Conservation (phyloP, 176 grass and related monocot species). For the Elaeis guineensis region DNA sequence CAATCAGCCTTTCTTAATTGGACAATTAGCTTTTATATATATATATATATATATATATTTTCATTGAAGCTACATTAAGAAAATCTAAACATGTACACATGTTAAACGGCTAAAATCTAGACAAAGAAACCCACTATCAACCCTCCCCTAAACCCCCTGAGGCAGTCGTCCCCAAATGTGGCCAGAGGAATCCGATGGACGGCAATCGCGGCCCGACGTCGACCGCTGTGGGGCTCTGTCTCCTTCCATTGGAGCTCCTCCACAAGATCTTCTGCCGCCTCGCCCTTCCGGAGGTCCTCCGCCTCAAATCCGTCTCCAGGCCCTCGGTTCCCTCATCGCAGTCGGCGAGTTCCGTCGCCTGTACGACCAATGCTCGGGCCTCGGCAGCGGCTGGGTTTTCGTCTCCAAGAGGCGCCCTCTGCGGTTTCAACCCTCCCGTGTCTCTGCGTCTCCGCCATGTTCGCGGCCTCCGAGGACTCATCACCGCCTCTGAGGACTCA, state of each 20-base stretch:
- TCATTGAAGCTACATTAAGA: too few species aligned
- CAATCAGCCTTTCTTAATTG: too few species aligned
- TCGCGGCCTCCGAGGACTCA: too few species aligned
- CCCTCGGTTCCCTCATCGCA: constrained; percentile 56
- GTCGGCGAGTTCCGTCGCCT: constrained; percentile 70
- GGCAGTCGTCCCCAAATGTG: neutral
- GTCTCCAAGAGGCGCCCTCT: constrained; percentile 79
- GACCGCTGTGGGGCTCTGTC: constrained; percentile 33
- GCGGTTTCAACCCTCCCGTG: too few species aligned
- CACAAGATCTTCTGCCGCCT: constrained; percentile 74
- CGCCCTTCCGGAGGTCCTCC: constrained; percentile 61
- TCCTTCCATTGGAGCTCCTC: constrained; percentile 68
- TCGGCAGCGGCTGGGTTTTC: constrained; percentile 72
- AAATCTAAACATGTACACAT: too few species aligned
- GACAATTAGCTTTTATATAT: too few species aligned
- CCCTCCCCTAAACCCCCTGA: neutral
- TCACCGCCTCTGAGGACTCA: too few species aligned
- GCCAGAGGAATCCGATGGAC: constrained; percentile 1
- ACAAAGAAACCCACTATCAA: neutral
- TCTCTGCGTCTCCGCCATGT: too few species aligned
- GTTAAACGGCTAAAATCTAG: too few species aligned
- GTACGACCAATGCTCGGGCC: constrained; percentile 26
- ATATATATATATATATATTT: too few species aligned
- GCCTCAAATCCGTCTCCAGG: constrained; percentile 65
- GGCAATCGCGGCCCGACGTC: neutral